Percentiles rank a stretch among this genome's conserved stretches.
Conservation (phyloP, 1,139 yeast species). For the Pichia sp. region DNA sequence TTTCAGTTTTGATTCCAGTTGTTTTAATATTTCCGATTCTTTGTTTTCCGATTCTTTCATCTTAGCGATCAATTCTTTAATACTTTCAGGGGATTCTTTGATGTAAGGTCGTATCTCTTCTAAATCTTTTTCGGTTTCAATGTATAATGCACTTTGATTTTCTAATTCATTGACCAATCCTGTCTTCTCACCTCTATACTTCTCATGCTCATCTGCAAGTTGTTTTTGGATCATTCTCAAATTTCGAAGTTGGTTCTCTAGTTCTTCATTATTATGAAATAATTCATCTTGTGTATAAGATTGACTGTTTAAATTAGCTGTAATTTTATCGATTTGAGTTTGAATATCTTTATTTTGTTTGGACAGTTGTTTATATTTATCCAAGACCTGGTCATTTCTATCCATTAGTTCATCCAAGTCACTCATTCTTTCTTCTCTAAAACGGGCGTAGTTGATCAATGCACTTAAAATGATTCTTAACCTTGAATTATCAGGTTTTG, state of each 20-base stretch:
- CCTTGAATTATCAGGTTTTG: conserved; percentile 68
- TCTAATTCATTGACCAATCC: conserved; percentile 55
- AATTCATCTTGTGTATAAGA: conserved; percentile 43
- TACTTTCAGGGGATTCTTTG: conserved; percentile 58
- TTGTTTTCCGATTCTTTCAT: conserved; percentile 47
- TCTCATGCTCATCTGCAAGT: conserved; percentile 62
- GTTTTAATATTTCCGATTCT: conserved; percentile 41
- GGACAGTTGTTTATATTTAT: conserved; percentile 38
- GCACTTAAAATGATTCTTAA: conserved; percentile 72
- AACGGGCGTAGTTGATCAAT: conserved; percentile 80
- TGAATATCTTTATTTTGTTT: conserved; percentile 42
- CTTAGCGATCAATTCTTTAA: conserved; percentile 55
- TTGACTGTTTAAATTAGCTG: conserved; percentile 28
- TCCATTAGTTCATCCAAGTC: conserved; percentile 64
- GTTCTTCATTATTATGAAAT: conserved; percentile 52
- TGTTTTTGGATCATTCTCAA: conserved; percentile 65
- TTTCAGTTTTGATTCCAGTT: conserved; percentile 48
- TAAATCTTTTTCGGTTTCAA: conserved; percentile 57
- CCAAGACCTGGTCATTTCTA: conserved; percentile 51
- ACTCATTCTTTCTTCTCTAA: conserved; percentile 72
- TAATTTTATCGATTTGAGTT: conserved; percentile 44
- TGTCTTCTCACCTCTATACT: conserved; percentile 62
- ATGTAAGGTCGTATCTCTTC: conserved; percentile 61
- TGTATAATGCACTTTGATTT: conserved; percentile 50
- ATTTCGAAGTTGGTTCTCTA: conserved; percentile 63